Evolutionary conservation across 2,329 filamentous ascomycete species (phyloP), one percentile per base, ranked within the genome.

Genomic region (Cladophialophora carrionii): DNA sequence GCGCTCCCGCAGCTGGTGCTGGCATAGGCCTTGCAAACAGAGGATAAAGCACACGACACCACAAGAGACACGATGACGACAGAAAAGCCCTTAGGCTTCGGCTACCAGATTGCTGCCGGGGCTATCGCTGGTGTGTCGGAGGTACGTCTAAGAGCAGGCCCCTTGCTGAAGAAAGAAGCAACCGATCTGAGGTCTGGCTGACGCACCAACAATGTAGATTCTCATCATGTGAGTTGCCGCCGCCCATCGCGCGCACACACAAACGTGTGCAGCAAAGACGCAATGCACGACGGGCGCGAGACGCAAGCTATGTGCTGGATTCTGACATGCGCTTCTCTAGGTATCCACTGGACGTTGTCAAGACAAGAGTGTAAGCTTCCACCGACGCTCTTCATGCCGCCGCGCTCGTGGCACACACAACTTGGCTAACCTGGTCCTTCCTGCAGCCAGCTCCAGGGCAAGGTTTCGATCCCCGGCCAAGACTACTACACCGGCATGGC

Each of bases 281-380:
- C 37, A 43, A n/a, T 20, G 37, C 37, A 2, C n/a, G 14, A 43
- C n/a, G 17, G 37, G 17, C 37, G 37, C 37, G 37, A 43, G 14
- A 20, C 34, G 5, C 37, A 43, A 43, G 22, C 22, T 52, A 24
- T 14, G 48, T 34, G 52, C 29, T 31, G 52, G 14, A 14, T 54
- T 43, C 54, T 58, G 31, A 66, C 41, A 29, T 5, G 43, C 51
- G 22, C 68, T 56, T 63, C 61, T 54, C 29, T 77, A 97, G 93
- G 95, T 99, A 99, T 83, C 95, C 95, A 72, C 85, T 99, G 78
- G 95, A 99, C 78, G 95, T 99, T 65, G 92, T 98, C 79, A 98
- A 98, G 86, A 98, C 95, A 71, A 86, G 94, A 89, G 90, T 96
- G 90, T 95, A 86, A 85, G 88, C 78, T 68, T 70, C 26, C 29